Evolutionary conservation across 306 rosid species (phyloP), one percentile per base, ranked within the genome.

Genomic region (Abrus pulchellus): DNA sequence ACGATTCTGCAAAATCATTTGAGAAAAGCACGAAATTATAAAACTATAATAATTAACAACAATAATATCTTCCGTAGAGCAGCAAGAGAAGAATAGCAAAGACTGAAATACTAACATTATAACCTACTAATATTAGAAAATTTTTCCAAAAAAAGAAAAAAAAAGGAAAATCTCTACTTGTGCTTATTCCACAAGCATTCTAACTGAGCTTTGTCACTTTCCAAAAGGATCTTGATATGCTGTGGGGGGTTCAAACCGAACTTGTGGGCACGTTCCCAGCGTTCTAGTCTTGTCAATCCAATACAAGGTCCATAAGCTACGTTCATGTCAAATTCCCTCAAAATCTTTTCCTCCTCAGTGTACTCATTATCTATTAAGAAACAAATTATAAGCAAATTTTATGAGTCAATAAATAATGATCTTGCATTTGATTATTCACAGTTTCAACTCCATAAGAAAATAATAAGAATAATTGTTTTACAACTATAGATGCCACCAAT

Each of bases 231-330:
- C 30, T 36, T 10, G 20, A 64, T 41, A 12, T 64, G 6, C 0
- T 1, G 32, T 20, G 81, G 81, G 38, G 73, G 81, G 20, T 64
- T 77, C 65, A 77, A 50, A 38, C 74, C 73, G 13, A 67, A 0
- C 7, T 52, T 77, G 2, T 48, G 43, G 52, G 81, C 74, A 38
- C 63, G 80, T 9, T 63, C 43, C 72, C 63, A 77, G 2, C 65
- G 74, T 65, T 64, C 33, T 52, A 50, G 5, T 77, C 80, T 76
- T 1, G 29, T 76, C 14, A 76, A 2, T 49, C 64, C 73, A 76
- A 76, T 0, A 11, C 64, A 63, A 0, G 80, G 80, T 1, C 80
- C 73, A 63, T 63, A 76, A 6, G 0, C 6, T 52, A 38, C 50
- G n/a, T 64, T 20, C 65, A 64, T 50, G 74, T 77, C 81, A 52